Evolutionary conservation across 2,329 filamentous ascomycete genomes (phyloP).

Genomic region (Teratosphaeria pseudoeucalypti): DNA sequence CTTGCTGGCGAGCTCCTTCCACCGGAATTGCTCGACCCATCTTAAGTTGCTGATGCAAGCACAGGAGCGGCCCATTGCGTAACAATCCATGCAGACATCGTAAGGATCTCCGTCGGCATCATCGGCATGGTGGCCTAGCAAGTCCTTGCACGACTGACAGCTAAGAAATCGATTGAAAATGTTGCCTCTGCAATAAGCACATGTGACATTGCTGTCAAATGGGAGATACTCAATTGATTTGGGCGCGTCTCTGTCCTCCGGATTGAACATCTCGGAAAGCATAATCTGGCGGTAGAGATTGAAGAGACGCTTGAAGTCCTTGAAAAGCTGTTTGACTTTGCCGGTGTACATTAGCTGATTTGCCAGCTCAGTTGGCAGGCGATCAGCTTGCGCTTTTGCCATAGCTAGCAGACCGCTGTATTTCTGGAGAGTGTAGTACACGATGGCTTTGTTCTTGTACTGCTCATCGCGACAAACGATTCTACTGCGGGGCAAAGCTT

Average conservation of each 20-base stretch:
- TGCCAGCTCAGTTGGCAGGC: conserved; percentile 25
- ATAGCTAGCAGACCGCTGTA: conserved; percentile 55
- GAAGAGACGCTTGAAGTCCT: conserved; percentile 76
- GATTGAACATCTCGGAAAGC: conserved; percentile 75
- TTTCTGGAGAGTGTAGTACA: conserved; percentile 76
- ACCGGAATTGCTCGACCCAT: conserved; percentile 91
- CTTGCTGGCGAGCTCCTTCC: conserved; percentile 63
- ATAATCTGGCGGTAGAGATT: conserved; percentile 67
- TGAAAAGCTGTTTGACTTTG: conserved; percentile 59
- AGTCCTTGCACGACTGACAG: conserved; percentile 70
- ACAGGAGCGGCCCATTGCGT: conserved; percentile 92
- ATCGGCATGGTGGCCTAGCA: conserved; percentile 46
- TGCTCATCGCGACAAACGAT: conserved; percentile 95
- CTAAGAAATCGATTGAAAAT: conserved; percentile 96
- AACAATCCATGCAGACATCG: conserved; percentile 97
- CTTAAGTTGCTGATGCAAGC: conserved; percentile 72
- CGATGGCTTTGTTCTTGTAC: conserved; percentile 96
- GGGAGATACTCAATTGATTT: conserved; percentile 65
- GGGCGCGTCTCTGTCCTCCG: conserved; percentile 42
- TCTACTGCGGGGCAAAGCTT: conserved; percentile 78
- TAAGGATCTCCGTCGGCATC: conserved; percentile 69
- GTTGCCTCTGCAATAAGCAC: conserved; percentile 89
- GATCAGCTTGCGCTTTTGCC: conserved; percentile 41
- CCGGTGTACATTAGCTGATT: conserved; percentile 27
- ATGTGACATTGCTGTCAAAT: conserved; percentile 87